phyloP scores from a whole-genome alignment of 345 rosid species.

The Eucalyptus cladocalyx region DNA sequence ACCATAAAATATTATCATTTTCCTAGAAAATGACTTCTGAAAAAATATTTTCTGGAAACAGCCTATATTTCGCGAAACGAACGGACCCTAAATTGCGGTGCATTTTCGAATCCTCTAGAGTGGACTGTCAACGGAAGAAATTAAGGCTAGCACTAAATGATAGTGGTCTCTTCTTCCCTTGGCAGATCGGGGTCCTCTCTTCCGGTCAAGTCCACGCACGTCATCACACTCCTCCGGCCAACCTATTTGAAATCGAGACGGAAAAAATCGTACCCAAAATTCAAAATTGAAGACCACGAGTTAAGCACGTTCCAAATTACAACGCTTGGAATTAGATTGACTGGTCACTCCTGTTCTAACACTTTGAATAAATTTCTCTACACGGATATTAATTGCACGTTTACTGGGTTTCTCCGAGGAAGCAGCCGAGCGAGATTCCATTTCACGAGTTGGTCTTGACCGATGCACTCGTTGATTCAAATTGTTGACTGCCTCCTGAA shows the following conservation, averaged over 20 bases:
- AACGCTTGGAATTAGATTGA: neutral
- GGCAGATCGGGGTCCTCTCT: neutral
- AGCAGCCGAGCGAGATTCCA: neutral
- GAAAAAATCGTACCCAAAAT: neutral
- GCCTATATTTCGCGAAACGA: no score
- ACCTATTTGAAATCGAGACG: neutral
- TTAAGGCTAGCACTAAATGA: neutral
- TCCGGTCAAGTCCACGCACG: neutral
- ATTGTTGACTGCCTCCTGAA: neutral
- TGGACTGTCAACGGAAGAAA: neutral
- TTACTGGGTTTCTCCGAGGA: neutral
- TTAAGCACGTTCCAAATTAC: neutral
- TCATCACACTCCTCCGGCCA: neutral
- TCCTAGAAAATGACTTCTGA: no score
- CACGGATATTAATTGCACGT: neutral
- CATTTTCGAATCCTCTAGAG: neutral
- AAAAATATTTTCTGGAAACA: no score
- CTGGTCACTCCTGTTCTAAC: neutral
- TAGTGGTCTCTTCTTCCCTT: neutral
- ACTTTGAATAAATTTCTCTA: neutral
- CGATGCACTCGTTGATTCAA: neutral
- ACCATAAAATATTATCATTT: no score
- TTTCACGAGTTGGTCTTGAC: neutral
- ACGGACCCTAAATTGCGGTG: rapidly evolving
- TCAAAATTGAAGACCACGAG: neutral